Evolutionary conservation across 75 land plant species (phyloP), one percentile per base, ranked within the genome.

Genomic region (Picea sitchensis): DNA sequence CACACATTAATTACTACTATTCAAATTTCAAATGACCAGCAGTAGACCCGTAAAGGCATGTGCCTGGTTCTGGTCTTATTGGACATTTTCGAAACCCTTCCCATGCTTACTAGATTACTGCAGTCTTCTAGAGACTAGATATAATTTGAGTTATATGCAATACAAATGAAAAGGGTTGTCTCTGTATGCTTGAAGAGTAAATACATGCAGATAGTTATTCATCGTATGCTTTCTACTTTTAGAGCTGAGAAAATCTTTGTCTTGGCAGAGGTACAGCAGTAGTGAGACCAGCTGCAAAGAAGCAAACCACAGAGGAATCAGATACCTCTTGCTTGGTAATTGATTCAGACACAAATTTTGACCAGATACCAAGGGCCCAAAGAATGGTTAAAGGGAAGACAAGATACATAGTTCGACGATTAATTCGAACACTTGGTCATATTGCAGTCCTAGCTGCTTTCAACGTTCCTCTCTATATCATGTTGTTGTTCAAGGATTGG

Each of bases 401-500:
- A 61, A 79, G 78, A 59, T 76, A 58, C 78, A 61, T 79, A 60
- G 76, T 89, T 36, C 86, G 68, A 41, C 87, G 89, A 80, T 32
- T 96, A 18, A 5, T 84, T 34, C 83, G 88, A 20, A 82, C 80
- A 17, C 23, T 90, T 4, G 84, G 84, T 58, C 82, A 87, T 59
- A 38, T 93, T 65, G 72, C 79, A 14, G 61, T 89, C 77, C 84
- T 96, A 76, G 90, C 91, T 61, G 75, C 86, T 9, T 78, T 93
- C 13, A 96, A 93, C 80, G 72, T 87, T 54, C 86, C 94, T 47
- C 85, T 96, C 58, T 96, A 96, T 79, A 84, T 96, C 81, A 87
- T 94, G 89, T 63, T 96, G 82, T 79, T 96, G 47, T 91, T 93
- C 86, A 96, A 93, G 82, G 98, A 96, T 68, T 96, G 98, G 98